phyloP scores from a whole-genome alignment of 352 stramenopile genomes.

The Elongisporangium anandrum region DNA sequence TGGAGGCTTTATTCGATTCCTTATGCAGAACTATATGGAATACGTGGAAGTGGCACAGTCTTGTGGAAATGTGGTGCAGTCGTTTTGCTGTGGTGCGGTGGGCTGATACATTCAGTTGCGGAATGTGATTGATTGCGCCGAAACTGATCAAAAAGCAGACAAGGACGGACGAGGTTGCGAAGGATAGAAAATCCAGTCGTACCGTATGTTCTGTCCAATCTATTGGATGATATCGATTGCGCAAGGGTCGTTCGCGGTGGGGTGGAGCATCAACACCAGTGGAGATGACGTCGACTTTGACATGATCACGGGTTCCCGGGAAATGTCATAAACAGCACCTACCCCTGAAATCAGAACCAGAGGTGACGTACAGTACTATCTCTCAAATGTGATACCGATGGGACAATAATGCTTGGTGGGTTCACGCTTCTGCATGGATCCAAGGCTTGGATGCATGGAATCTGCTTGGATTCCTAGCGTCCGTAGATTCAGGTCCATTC shows the following conservation, averaged over 20 bases:
- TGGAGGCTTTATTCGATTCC: background rate
- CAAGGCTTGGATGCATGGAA: background rate
- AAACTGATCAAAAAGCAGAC: background rate
- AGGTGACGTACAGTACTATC: background rate
- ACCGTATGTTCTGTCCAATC: background rate
- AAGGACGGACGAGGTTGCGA: background rate
- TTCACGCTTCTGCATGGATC: background rate
- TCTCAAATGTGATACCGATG: background rate
- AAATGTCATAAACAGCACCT: background rate
- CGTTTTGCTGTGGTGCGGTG: background rate
- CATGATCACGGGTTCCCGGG: background rate
- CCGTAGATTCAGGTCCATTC: background rate
- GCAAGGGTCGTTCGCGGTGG: background rate
- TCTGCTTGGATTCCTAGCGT: background rate
- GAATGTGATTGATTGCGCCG: background rate
- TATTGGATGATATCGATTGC: background rate
- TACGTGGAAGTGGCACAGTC: background rate
- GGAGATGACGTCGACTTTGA: background rate
- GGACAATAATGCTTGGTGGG: background rate
- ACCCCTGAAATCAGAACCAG: background rate
- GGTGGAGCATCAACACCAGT: background rate
- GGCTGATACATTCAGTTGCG: background rate
- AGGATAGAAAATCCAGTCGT: background rate
- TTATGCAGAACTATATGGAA: background rate
- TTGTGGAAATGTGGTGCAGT: background rate